phyloP scores from a whole-genome alignment of 2,329 filamentous ascomycete species.

The Fusarium chuoi region DNA sequence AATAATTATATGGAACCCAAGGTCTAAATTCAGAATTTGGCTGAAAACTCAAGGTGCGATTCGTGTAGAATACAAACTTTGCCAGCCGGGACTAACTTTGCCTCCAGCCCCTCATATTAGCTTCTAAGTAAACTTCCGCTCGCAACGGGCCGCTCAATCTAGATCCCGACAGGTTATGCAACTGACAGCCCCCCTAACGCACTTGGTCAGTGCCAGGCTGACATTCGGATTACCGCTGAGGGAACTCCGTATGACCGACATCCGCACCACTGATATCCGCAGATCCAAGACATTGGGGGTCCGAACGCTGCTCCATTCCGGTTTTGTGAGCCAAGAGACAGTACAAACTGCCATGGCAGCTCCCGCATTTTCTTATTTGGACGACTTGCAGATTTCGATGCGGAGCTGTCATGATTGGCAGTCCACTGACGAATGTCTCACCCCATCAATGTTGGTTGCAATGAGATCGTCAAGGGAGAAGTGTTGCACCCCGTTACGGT shows the following conservation, averaged over 20 bases:
- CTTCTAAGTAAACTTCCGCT: not conserved
- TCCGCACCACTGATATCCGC: not conserved
- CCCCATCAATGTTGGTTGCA: not conserved
- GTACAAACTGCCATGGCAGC: not conserved
- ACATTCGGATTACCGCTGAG: not conserved
- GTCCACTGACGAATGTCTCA: not conserved
- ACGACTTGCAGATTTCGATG: not conserved
- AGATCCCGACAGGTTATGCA: not conserved
- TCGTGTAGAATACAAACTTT: not conserved
- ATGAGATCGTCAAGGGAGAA: not conserved
- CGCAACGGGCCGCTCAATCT: slow-evolving; percentile 21
- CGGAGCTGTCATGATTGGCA: not conserved
- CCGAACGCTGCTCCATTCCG: not conserved
- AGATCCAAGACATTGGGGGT: not conserved
- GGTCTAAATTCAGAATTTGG: accelerated
- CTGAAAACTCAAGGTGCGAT: accelerated
- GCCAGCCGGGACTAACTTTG: not conserved
- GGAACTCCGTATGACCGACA: not conserved
- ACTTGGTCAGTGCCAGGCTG: not conserved
- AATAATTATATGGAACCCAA: not conserved
- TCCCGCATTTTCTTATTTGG: not conserved
- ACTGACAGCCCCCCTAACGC: not conserved
- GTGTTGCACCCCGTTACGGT: too few relatives aligned
- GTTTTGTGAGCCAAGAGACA: not conserved
- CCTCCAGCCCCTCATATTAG: not conserved